Base-by-base conservation (phyloP, 1,139 yeast genomes). In the Petasospora rhodanensis region DNA sequence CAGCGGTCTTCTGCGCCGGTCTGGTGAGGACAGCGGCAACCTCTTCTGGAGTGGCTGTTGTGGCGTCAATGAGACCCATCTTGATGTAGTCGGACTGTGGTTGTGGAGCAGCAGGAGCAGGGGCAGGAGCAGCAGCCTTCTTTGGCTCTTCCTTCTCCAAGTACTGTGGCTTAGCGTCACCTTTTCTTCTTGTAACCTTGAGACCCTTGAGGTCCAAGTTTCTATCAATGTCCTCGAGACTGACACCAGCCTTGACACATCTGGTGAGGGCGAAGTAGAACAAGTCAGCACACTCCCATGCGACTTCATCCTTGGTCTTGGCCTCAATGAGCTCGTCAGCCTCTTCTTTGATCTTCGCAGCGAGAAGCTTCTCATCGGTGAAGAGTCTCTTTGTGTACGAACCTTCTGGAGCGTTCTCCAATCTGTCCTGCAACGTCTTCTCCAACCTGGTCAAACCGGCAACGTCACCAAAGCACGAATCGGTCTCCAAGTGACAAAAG, bases 221-320 rank as follows among this genome's bases (percentile, higher is more conserved):
- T 49, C 69, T 73, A 61, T 87, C 96, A 27, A 91, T 78, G 49
- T 89, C 96, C 11, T 73, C 66, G 54, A 89, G 66, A 18, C 80
- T 64, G 24, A 89, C 96, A 22, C 89, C 95, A 49, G 77, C 67
- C 57, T 85, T 79, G 27, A 82, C 80, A 46, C 93, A 76, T 72
- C 86, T 84, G n/a, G 86, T 71, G 69, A 89, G 61, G 9, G 93
- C 89, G 60, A 93, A 93, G 62, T 93, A 91, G 38, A 93, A 61
- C 55, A 91, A 69, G 57, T 93, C 99, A 7, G 98, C 98, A 37
- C 95, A 91, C 62, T 91, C 98, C 96, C 96, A 91, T 0, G 97
- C 82, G 34, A 87, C 73, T 43, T 91, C 97, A 4, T 73, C 73
- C 46, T 70, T 68, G 7, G 68, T 52, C 36, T 61, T 57, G 14